Base-by-base conservation (phyloP, 352 stramenopile species). In the Globisporangium parvum region DNA sequence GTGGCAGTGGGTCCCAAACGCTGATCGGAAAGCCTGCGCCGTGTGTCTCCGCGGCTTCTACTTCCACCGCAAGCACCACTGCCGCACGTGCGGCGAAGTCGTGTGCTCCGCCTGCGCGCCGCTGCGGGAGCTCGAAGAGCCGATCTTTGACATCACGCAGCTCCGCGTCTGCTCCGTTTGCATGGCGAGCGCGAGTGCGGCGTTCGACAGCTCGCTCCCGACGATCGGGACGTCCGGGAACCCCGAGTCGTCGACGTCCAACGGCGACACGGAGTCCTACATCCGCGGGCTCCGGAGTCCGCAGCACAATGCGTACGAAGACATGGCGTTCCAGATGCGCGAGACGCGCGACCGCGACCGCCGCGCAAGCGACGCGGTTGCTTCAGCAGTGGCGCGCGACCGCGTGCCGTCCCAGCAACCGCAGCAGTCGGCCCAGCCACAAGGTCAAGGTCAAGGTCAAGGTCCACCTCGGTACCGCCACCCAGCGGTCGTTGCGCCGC, bases 31-130 rank as follows among this genome's bases (percentile, higher is more conserved):
- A 63, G 81, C 80, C 0, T 93, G 84, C 53, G 79, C 79, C 0
- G 81, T 93, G 48, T 93, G 84, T 61, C 55, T 91, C 3, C 81
- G 78, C n/a, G 73, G 71, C 0, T 93, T 93, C 54, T 86, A 87
- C 52, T 89, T 91, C 51, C 84, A 85, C 63, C 69, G 81, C 20
- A 88, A 88, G 50, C 75, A 89, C 53, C 81, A 91, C 55, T 91
- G 81, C 47, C 66, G 75, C 0, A 82, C 80, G 5, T 91, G 81
- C 63, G 81, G 81, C 23, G 81, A 91, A 57, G 81, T 91, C 5
- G 80, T 91, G 28, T 93, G 84, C 60, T 79, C 76, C 0, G 77
- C 47, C 40, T 93, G 84, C 51, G 80, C 81, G 12, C 84, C 84
- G 4, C 59, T 90, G 52, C 79, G 84, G 0, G 73, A 88, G 31